Percentiles rank a stretch among this genome's conserved stretches.
Conservation (phyloP, 2,329 filamentous ascomycete genomes). For the Cyclaneusma minus region DNA sequence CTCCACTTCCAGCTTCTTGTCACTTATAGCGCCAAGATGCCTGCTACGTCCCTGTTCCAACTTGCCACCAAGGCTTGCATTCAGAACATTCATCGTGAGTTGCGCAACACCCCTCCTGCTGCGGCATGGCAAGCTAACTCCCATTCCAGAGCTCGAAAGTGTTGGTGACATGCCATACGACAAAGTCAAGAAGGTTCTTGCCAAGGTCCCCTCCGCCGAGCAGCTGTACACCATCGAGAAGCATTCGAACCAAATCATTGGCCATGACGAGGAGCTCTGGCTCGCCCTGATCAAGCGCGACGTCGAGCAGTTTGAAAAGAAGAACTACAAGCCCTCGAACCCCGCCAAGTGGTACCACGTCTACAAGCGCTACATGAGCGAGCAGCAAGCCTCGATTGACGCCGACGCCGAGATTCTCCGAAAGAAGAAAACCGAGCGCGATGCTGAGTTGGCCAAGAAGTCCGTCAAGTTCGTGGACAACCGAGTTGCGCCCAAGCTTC, state of each 20-base stretch:
- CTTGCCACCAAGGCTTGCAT: conserved; percentile 34
- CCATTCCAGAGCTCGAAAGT: conserved; percentile 38
- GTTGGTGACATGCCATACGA: conserved; percentile 58
- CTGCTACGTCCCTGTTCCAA: conserved; percentile 33
- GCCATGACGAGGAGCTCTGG: conserved; percentile 62
- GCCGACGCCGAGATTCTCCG: conserved; percentile 39
- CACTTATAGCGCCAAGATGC: conserved; percentile 18
- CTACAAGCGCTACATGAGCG: conserved; percentile 52
- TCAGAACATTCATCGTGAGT: conserved; percentile 26
- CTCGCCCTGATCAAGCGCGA: conserved; percentile 61
- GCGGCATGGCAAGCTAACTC: conserved; percentile 1
- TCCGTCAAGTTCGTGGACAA: conserved; percentile 41
- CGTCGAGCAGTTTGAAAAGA: conserved; percentile 46
- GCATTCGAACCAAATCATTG: conserved; percentile 61
- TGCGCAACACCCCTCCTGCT: neutral
- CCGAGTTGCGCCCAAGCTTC: conserved; percentile 27
- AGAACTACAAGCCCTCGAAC: conserved; percentile 49
- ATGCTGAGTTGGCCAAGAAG: conserved; percentile 37
- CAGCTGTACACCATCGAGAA: conserved; percentile 64
- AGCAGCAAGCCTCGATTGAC: conserved; percentile 39
- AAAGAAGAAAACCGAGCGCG: too few species aligned
- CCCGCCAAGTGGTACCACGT: conserved; percentile 62
- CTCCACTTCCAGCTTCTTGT: neutral
- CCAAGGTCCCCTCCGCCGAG: conserved; percentile 53
- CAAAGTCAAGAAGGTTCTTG: conserved; percentile 50